Base-by-base conservation (phyloP, 1,284 basidiomycete species). In the Tilletia indica region DNA sequence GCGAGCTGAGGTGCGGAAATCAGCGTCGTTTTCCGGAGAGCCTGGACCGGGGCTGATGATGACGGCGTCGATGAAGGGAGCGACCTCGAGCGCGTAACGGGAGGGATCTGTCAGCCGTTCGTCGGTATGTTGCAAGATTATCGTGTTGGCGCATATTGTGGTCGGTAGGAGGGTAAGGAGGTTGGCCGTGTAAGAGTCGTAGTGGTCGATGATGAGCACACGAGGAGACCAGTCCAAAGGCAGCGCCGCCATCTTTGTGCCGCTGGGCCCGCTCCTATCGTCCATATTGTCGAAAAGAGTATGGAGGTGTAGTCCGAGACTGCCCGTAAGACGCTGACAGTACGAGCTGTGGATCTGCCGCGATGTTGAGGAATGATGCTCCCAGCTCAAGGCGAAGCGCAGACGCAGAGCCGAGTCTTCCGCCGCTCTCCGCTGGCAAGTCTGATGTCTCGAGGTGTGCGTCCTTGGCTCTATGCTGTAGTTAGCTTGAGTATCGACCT, bases 141-240 rank as follows among this genome's bases (percentile, higher is more conserved):
- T 69, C 6, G 79, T 42, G 21, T 36, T 64, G 0, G 75, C 70
- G 49, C 71, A 70, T 38, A 70, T 9, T n/a, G 42, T 42, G 11
- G 45, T 19, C 3, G 66, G 66, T 3, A 84, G 71, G 19, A 83
- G 51, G 19, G 79, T 75, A 31, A 84, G 72, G 19, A 83, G 70
- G 51, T 83, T 84, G 25, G 80, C 80, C 49, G 82, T 84, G 68
- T 84, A 84, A 2, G 82, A 83, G 73, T 84, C 82, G 69, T 80
- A 75, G 66, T 83, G 82, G 49, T 84, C 82, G 42, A 84, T 72
- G 51, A 84, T 78, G 6, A 82, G 73, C 63, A 83, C 75, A 25
- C 82, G 74, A 0, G 82, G 82, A n/a, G 80, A 71, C 47, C 61
- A 64, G 61, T 64, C 61, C 36, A 2, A 25, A 16, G 61, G 34